These are phyloP conservation scores for Solanum ossicruentum DNA, from an alignment of 257 asterid species.

Conservation along the genomic window DNA sequence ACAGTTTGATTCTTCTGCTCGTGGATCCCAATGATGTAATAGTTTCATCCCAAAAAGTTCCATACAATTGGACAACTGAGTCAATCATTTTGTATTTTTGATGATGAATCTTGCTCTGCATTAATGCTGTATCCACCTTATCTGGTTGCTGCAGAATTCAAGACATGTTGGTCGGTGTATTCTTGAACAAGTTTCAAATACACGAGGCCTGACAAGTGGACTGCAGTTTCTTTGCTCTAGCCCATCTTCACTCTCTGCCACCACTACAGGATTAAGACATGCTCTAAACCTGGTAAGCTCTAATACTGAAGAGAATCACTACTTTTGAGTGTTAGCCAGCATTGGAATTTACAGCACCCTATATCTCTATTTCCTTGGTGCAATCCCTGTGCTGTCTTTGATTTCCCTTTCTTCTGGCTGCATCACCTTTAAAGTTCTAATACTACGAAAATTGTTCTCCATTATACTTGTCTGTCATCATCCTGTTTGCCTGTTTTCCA, in stretches of 20 bases:
- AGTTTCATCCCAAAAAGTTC: neutral
- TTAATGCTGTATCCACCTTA: constrained; percentile 4
- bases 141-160: constrained; percentile 50
- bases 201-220: constrained; percentile 64
- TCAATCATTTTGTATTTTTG: neutral
- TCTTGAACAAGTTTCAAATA: constrained; percentile 73
- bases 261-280: constrained; percentile 66
- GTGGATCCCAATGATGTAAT: constrained; percentile 91
- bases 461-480: neutral
- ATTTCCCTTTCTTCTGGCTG: neutral
- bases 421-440: neutral
- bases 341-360: neutral
- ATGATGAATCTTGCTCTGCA: neutral
- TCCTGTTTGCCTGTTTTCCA: constrained; percentile 15
- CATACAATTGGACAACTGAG: neutral
- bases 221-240: constrained; percentile 82
- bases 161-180: constrained; percentile 72
- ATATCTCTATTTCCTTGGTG: neutral
- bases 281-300: constrained; percentile 76
- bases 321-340: neutral
- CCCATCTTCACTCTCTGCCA: constrained; percentile 50
- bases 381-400: neutral
- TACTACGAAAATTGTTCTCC: neutral
- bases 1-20: constrained; percentile 77
- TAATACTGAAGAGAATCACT: neutral